A percentile compares a stretch with the other conserved stretches of the same genome.
Evolutionary conservation across 2,329 filamentous ascomycete species (phyloP).

Genomic region (Lomentospora prolificans): DNA sequence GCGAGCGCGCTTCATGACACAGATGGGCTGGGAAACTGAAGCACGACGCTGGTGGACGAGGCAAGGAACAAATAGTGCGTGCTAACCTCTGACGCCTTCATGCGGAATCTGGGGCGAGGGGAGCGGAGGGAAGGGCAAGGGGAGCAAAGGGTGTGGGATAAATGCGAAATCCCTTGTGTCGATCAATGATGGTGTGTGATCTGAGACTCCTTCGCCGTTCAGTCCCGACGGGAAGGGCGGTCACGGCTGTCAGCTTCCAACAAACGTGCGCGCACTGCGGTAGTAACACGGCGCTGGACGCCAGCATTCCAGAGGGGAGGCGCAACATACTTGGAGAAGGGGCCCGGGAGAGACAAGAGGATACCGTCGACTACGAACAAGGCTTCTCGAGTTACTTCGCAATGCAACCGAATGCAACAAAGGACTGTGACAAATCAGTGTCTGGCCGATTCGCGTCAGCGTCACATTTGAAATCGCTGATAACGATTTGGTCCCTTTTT

Average conservation of each 20-base stretch:
- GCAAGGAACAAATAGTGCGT: not conserved
- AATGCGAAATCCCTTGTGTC: not conserved
- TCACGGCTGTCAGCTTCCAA: not conserved
- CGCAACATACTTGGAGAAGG: not conserved
- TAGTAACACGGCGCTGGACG: not conserved
- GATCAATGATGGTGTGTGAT: not conserved
- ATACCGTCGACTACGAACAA: no score
- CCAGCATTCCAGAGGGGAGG: no score
- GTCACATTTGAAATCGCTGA: not conserved
- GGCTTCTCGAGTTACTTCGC: no score
- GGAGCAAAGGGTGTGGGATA: no score
- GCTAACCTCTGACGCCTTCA: not conserved
- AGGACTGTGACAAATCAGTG: not conserved
- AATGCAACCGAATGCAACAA: not conserved
- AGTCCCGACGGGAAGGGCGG: constrained; percentile 1
- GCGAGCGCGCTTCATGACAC: not conserved
- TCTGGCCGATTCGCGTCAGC: not conserved
- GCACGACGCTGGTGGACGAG: not conserved
- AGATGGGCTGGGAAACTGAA: not conserved
- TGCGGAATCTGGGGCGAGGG: not conserved
- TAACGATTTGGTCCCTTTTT: not conserved
- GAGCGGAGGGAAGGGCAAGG: no score
- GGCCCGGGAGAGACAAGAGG: no score
- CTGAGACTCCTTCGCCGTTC: not conserved
- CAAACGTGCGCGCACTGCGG: not conserved